Evolutionary conservation across 1,284 basidiomycete species (phyloP).

Genomic region (Phlebopus sp.): DNA sequence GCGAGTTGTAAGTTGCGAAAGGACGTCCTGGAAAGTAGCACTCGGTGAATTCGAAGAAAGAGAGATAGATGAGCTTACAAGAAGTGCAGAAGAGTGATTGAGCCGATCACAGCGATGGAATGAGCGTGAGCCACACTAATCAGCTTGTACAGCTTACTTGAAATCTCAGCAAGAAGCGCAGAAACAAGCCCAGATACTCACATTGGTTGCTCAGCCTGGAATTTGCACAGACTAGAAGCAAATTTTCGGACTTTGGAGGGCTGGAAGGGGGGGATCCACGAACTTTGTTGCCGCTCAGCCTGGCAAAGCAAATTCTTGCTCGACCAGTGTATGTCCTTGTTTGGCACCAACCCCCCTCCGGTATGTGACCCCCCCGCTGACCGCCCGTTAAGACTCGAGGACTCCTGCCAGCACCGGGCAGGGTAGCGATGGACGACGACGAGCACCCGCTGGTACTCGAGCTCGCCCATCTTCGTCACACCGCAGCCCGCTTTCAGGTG

Average conservation of each 20-base stretch:
- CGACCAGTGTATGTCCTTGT: slow-evolving; percentile 17
- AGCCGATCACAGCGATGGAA: background rate
- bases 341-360: slow-evolving; percentile 13
- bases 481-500: slow-evolving; percentile 67
- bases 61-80: background rate
- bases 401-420: no score
- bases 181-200: background rate
- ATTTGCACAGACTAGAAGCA: slow-evolving; percentile 13
- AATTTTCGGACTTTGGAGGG: slow-evolving; percentile 10
- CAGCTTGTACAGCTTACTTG: background rate
- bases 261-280: no score
- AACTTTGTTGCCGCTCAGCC: background rate
- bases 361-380: no score
- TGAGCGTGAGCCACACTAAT: background rate
- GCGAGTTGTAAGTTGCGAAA: background rate
- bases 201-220: background rate
- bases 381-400: no score
- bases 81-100: background rate
- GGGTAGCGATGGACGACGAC: no score
- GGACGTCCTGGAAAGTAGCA: background rate
- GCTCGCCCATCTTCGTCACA: slow-evolving; percentile 59
- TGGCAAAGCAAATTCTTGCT: background rate
- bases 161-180: background rate
- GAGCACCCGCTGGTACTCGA: slow-evolving; percentile 68
- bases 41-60: background rate